Evolutionary conservation across 192 early-diverging fungal species (phyloP).

Genomic region (Coemansia sp.): DNA sequence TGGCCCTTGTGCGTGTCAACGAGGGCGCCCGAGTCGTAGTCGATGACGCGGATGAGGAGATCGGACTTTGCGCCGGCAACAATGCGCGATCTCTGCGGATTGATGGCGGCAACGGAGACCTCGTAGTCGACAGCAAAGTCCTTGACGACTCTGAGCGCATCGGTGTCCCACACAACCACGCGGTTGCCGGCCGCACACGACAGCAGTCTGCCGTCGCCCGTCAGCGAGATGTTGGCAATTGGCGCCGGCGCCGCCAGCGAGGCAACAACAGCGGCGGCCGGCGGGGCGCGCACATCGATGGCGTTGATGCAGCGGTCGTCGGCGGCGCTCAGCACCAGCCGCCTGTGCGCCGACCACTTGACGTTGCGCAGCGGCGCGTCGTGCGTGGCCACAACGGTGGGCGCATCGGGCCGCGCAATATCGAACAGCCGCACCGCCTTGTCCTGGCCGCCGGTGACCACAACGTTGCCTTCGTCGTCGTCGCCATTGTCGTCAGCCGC

Average conservation of each 20-base stretch:
- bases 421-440: conserved; percentile 83
- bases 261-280: conserved; percentile 49
- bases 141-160: conserved; percentile 62
- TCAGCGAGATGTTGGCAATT: conserved; percentile 74
- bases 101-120: conserved; percentile 78
- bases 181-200: conserved; percentile 76
- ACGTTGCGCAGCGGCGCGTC: conserved; percentile 38
- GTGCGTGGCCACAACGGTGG: conserved; percentile 41
- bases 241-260: conserved; percentile 63
- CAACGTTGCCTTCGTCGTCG: conserved; percentile 46
- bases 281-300: conserved; percentile 72
- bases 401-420: conserved; percentile 51
- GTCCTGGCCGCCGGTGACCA: conserved; percentile 83
- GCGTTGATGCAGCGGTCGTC: conserved; percentile 62
- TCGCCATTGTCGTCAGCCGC: conserved; percentile 58
- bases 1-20: conserved; percentile 87
- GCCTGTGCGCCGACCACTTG: conserved; percentile 43
- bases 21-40: conserved; percentile 75
- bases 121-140: conserved; percentile 63
- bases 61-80: conserved; percentile 80
- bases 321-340: conserved; percentile 62
- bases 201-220: conserved; percentile 72
- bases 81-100: conserved; percentile 75
- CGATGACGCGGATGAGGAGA: conserved; percentile 82
- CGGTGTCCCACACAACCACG: conserved; percentile 72